Evolutionary conservation across 2,329 filamentous ascomycete genomes (phyloP).

Genomic region (Piedraia hortae): DNA sequence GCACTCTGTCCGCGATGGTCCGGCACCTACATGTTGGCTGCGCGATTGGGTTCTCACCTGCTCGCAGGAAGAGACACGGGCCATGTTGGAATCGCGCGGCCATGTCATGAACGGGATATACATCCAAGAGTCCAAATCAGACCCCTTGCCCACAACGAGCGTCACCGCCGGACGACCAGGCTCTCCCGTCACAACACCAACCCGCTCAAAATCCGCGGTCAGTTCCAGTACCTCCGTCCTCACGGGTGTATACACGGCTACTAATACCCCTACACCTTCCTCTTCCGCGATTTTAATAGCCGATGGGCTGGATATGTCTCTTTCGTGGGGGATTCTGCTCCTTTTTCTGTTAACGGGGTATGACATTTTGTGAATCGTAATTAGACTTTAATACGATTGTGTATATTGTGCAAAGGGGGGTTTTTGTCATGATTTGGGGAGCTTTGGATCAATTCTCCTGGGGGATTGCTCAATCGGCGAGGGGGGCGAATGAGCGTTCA

Average conservation of each 20-base stretch:
- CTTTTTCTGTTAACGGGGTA: too few species aligned
- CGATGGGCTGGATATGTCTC: too few species aligned
- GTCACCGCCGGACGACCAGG: conserved; percentile 12
- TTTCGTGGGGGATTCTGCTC: too few species aligned
- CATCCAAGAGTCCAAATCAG: conserved; percentile 16
- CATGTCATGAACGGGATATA: conserved; percentile 33
- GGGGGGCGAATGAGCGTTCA: too few species aligned
- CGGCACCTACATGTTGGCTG: conserved; percentile 31
- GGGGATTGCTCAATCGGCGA: too few species aligned
- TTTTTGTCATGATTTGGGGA: too few species aligned
- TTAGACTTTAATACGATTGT: too few species aligned
- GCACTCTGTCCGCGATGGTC: conserved; percentile 23
- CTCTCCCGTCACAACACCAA: conserved; percentile 6
- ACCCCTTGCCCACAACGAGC: conserved; percentile 12
- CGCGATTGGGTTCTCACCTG: conserved; percentile 26
- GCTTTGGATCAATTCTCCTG: too few species aligned
- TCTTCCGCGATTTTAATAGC: too few species aligned
- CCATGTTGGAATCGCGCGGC: conserved; percentile 23
- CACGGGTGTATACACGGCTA: conserved; percentile 15
- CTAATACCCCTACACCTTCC: conserved; percentile 12
- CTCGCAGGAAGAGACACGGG: conserved; percentile 21
- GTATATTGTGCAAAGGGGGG: too few species aligned
- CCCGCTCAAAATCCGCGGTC: conserved; percentile 1
- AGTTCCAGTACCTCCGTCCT: conserved; percentile 4
- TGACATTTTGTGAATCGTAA: too few species aligned